phyloP scores from a whole-genome alignment of 2,329 filamentous ascomycete species.

The Lecanicillium sp. region DNA sequence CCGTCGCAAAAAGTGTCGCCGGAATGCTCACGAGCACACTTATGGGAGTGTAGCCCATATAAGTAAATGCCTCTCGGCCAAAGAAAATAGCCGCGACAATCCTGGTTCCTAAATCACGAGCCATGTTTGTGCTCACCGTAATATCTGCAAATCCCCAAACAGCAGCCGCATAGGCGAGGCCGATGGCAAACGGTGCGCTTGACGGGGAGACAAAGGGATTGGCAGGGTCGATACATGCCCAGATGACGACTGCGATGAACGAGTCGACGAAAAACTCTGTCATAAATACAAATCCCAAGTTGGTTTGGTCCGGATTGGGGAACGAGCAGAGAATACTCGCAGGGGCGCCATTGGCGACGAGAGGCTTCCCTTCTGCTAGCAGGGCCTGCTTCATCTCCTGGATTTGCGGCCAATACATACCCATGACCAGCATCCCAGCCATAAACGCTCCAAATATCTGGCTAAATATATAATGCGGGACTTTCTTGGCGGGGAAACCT shows the following conservation, averaged over 20 bases:
- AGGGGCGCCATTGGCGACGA: conserved; percentile 34
- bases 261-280: conserved; percentile 51
- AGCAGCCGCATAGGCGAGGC: conserved; percentile 43
- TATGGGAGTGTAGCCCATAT: conserved; percentile 39
- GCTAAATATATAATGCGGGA: conserved; percentile 46
- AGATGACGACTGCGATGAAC: conserved; percentile 50
- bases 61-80: conserved; percentile 17
- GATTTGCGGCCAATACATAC: conserved; percentile 45
- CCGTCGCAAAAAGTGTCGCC: conserved; percentile 45
- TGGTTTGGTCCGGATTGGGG: conserved; percentile 39
- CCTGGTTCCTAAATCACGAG: conserved; percentile 49
- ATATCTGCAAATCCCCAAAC: conserved; percentile 49
- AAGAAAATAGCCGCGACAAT: conserved; percentile 49
- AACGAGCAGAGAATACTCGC: conserved; percentile 48
- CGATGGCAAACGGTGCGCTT: conserved; percentile 44
- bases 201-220: conserved; percentile 46
- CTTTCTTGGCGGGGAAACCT: conserved; percentile 50
- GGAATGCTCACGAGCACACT: conserved; percentile 47
- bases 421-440: conserved; percentile 45
- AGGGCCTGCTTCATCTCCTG: conserved; percentile 22
- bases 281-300: conserved; percentile 47
- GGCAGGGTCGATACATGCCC: conserved; percentile 47
- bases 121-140: conserved; percentile 48
- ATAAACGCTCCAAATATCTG: conserved; percentile 50
- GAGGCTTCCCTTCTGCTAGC: conserved; percentile 22